Percentiles rank a stretch among this genome's conserved stretches.
Conservation (phyloP, 768 basidiomycete species). For the Arthromyces matolae region DNA sequence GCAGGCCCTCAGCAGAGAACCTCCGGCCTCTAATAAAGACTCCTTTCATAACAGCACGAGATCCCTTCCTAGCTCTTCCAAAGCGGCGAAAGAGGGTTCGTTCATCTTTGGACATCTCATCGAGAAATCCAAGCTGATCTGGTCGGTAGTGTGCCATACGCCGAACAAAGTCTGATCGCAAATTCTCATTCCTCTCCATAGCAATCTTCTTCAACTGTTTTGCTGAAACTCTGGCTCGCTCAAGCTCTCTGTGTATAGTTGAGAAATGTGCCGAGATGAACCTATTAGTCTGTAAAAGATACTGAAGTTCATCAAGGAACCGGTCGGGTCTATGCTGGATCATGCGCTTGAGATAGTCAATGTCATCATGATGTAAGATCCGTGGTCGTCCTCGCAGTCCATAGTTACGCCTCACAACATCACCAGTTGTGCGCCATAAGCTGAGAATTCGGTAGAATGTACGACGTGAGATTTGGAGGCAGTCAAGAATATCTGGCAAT, state of each 20-base stretch:
- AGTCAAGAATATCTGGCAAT: background rate
- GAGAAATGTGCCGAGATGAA: too few relatives aligned
- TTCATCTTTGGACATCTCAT: background rate
- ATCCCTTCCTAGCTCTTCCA: background rate
- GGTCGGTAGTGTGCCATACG: too few relatives aligned
- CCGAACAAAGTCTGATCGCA: too few relatives aligned
- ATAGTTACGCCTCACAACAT: background rate
- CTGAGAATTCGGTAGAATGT: background rate
- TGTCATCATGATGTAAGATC: background rate
- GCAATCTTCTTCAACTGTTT: too few relatives aligned
- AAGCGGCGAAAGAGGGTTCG: background rate
- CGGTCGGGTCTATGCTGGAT: background rate
- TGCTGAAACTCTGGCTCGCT: too few relatives aligned
- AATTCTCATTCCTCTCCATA: too few relatives aligned
- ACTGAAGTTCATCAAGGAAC: too few relatives aligned
- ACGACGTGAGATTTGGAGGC: background rate
- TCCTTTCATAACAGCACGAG: background rate
- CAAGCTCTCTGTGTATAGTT: too few relatives aligned
- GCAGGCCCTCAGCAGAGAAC: constrained; percentile 4
- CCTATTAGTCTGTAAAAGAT: too few relatives aligned
- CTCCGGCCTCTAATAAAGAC: background rate
- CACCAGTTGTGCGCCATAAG: background rate
- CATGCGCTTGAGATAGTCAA: background rate
- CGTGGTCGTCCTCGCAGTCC: background rate
- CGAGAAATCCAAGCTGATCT: constrained; percentile 1